Conservation (phyloP, 1,139 yeast species). For the Yamadazyma taylorii region DNA sequence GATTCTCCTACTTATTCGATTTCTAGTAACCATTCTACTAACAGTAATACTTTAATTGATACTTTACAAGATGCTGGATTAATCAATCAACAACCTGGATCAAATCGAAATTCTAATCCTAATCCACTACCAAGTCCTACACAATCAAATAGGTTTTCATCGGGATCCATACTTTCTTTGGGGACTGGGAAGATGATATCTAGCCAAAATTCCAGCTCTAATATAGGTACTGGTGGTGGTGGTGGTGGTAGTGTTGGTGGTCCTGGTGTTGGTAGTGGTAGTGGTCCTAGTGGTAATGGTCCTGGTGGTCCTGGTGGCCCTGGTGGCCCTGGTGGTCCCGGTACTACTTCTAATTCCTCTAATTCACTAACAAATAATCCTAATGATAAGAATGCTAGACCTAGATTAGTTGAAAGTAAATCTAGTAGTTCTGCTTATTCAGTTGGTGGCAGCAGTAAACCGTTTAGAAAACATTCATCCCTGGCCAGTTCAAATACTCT, state of each 20-base stretch:
- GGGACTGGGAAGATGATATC: slow-evolving; percentile 46
- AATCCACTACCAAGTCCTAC: slow-evolving; percentile 39
- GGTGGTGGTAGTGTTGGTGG: background rate
- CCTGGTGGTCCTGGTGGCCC: too few species aligned
- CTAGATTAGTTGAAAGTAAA: slow-evolving; percentile 34
- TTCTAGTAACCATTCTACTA: slow-evolving; percentile 19
- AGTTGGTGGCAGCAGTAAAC: slow-evolving; percentile 9
- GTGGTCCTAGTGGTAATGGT: background rate
- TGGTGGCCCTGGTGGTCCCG: too few species aligned
- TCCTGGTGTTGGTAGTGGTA: background rate
- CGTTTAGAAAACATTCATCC: slow-evolving; percentile 14
- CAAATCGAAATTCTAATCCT: slow-evolving; percentile 15
- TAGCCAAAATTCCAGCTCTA: background rate
- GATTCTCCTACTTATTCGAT: slow-evolving; percentile 37
- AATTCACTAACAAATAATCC: slow-evolving; percentile 2
- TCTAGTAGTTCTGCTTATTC: slow-evolving; percentile 23
- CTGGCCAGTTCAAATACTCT: slow-evolving; percentile 9
- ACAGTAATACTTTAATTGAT: slow-evolving; percentile 15
- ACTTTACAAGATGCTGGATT: slow-evolving; percentile 14
- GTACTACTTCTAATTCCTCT: too few species aligned
- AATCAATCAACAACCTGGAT: slow-evolving; percentile 9
- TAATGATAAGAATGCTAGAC: slow-evolving; percentile 16
- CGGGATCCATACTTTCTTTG: slow-evolving; percentile 39
- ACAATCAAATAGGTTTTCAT: slow-evolving; percentile 37
- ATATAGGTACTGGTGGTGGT: slow-evolving; percentile 1